Evolutionary conservation across 345 rosid genomes (phyloP).

Genomic region (Syzygium aromaticum): DNA sequence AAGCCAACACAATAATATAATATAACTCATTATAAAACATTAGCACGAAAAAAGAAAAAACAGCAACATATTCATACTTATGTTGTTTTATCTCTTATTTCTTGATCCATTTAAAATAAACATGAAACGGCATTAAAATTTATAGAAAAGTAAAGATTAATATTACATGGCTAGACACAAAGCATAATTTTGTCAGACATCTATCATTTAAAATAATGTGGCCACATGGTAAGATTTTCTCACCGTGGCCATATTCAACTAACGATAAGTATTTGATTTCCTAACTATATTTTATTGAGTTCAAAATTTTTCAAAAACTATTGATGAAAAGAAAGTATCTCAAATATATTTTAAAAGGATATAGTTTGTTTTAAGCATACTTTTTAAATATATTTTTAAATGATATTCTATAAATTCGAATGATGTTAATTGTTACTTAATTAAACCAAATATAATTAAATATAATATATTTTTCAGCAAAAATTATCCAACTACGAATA

Average conservation of each 20-base stretch:
- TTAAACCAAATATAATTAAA: not conserved
- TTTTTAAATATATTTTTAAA: not conserved
- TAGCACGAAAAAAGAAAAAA: not conserved
- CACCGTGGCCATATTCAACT: not conserved
- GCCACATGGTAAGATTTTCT: not conserved
- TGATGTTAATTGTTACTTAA: not conserved
- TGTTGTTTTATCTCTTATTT: not conserved
- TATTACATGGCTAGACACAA: not conserved
- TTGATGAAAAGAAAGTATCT: not conserved
- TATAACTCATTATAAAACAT: not conserved
- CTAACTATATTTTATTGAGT: not conserved
- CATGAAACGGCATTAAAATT: not conserved
- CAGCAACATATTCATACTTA: not conserved
- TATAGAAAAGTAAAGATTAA: not conserved
- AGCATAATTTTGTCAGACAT: not conserved
- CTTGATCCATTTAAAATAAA: not conserved
- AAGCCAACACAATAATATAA: not conserved
- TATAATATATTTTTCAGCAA: not conserved
- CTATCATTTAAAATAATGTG: not conserved
- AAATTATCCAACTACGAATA: not conserved
- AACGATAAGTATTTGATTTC: not conserved
- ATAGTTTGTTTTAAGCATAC: not conserved
- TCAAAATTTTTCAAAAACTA: not conserved
- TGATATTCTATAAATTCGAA: not conserved
- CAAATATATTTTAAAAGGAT: not conserved